These are phyloP conservation scores for Podospora conica DNA, from an alignment of 495 filamentous ascomycete species.

Conservation along the genomic window DNA sequence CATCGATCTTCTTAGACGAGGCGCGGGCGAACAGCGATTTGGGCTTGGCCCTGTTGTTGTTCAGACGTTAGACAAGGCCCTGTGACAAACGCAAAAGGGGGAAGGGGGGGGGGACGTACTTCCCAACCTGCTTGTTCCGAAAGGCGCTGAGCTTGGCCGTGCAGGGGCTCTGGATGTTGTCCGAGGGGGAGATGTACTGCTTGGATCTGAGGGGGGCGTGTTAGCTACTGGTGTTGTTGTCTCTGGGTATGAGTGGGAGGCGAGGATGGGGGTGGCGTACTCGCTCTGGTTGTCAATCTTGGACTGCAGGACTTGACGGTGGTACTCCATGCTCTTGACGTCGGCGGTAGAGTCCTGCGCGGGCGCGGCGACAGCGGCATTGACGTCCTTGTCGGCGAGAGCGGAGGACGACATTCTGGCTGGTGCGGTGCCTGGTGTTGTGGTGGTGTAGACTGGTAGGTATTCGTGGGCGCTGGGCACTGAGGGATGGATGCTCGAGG, in stretches of 20 bases:
- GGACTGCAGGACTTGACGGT: slow-evolving; percentile 68
- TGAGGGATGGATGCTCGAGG: neutral
- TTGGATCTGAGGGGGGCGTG: slow-evolving; percentile 34
- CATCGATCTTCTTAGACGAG: slow-evolving; percentile 49
- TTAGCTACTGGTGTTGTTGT: neutral
- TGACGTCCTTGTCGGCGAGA: slow-evolving; percentile 54
- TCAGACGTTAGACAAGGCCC: neutral
- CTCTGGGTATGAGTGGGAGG: neutral
- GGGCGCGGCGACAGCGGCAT: slow-evolving; percentile 35
- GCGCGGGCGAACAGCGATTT: slow-evolving; percentile 59
- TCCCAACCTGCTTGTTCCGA: slow-evolving; percentile 72
- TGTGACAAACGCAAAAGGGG: neutral
- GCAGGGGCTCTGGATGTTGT: slow-evolving; percentile 87
- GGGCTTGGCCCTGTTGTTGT: slow-evolving; percentile 48
- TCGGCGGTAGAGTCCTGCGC: slow-evolving; percentile 32
- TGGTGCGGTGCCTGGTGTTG: neutral
- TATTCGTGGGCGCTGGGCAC: neutral
- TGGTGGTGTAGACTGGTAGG: neutral
- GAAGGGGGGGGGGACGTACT: slow-evolving; percentile 42
- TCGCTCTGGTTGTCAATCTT: slow-evolving; percentile 59
- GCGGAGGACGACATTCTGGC: slow-evolving; percentile 31
- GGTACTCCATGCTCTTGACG: slow-evolving; percentile 67
- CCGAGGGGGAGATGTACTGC: slow-evolving; percentile 83
- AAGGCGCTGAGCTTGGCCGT: slow-evolving; percentile 83
- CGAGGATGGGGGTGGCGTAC: slow-evolving; percentile 38